phyloP scores from a whole-genome alignment of 257 asterid genomes.

The Lycium ferocissimum region DNA sequence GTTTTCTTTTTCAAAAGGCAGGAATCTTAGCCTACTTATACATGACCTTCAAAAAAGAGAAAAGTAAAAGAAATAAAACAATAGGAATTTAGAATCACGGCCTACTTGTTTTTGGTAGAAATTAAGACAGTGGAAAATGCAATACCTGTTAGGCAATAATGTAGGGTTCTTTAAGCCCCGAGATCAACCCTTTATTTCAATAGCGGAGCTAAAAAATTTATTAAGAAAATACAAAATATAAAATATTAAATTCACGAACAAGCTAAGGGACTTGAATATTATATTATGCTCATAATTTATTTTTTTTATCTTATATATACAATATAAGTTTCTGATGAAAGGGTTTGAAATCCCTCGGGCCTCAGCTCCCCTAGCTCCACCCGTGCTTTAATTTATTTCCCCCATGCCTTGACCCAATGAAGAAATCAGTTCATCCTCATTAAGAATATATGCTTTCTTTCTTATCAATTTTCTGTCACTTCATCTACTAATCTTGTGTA shows the following conservation, averaged over 20 bases:
- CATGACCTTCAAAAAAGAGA: neutral
- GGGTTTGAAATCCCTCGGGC: no score
- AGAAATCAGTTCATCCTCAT: neutral
- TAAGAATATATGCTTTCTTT: neutral
- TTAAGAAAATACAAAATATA: no score
- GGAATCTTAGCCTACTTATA: slow-evolving; percentile 22
- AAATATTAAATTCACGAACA: no score
- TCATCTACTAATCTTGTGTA: no score
- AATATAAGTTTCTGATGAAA: no score
- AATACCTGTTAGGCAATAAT: neutral
- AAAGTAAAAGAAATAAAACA: neutral
- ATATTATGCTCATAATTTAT: no score
- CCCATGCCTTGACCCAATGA: neutral
- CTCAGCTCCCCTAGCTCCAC: no score
- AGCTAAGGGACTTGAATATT: no score
- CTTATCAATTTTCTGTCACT: neutral
- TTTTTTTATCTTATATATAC: no score
- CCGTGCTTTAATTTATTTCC: neutral
- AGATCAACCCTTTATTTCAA: neutral
- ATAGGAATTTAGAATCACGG: slow-evolving; percentile 1
- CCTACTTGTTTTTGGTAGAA: slow-evolving; percentile 12
- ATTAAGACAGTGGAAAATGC: neutral
- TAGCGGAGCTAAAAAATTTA: no score
- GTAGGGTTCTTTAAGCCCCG: neutral
- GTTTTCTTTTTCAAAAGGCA: neutral